Percentiles rank a stretch among this genome's conserved stretches.
Evolutionary conservation across 2,329 filamentous ascomycete genomes (phyloP).

Genomic region (Epicoccum nigrum): DNA sequence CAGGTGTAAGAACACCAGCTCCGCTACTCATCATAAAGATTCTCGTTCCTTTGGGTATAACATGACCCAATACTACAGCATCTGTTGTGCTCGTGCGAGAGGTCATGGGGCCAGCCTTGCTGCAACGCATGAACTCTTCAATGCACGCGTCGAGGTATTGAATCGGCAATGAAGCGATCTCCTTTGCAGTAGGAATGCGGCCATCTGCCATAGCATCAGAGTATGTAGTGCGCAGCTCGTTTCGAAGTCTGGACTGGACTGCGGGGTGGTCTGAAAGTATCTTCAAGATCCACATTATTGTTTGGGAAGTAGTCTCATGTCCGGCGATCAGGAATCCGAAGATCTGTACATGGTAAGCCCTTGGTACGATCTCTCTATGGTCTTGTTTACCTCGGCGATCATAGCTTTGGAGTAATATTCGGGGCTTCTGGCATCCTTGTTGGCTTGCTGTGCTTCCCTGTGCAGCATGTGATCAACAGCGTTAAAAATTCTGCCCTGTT

Average conservation of each 20-base stretch:
- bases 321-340: slow-evolving; percentile 50
- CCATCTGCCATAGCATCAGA: slow-evolving; percentile 17
- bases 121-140: slow-evolving; percentile 50
- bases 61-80: slow-evolving; percentile 50
- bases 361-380: not conserved
- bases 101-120: slow-evolving; percentile 29
- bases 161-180: slow-evolving; percentile 40
- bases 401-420: slow-evolving; percentile 14
- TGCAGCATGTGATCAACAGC: slow-evolving; percentile 20
- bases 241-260: slow-evolving; percentile 47
- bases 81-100: slow-evolving; percentile 46
- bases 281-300: slow-evolving; percentile 52
- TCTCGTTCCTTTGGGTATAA: slow-evolving; percentile 49
- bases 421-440: slow-evolving; percentile 7
- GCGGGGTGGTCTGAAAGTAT: slow-evolving; percentile 43
- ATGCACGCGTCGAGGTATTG: slow-evolving; percentile 53
- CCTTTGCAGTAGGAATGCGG: slow-evolving; percentile 35
- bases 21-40: slow-evolving; percentile 37
- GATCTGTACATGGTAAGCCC: slow-evolving; percentile 22
- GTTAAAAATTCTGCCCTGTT: slow-evolving; percentile 7
- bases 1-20: slow-evolving; percentile 12
- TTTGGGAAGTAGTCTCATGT: slow-evolving; percentile 55
- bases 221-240: slow-evolving; percentile 36
- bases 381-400: slow-evolving; percentile 17
- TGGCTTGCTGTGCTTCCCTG: slow-evolving; percentile 14